These are phyloP conservation scores for Penicillium brevicompactum DNA, from an alignment of 2,329 filamentous ascomycete genomes.

Conservation along the genomic window DNA sequence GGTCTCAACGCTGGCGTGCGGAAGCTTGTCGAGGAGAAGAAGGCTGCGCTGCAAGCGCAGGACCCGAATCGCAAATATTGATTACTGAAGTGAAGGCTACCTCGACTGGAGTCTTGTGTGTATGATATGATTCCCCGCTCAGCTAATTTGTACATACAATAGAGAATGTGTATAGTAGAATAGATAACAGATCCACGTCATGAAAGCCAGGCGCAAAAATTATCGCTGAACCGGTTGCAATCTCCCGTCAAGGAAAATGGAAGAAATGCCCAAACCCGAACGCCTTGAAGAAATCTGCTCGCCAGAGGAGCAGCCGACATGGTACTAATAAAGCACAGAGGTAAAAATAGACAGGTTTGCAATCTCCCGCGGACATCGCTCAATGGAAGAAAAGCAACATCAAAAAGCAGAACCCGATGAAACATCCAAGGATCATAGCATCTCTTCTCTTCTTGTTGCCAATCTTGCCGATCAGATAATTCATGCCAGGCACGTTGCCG, in stretches of 20 bases:
- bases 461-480: conserved; percentile 87
- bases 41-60: conserved; percentile 25
- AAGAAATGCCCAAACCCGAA: conserved; percentile 18
- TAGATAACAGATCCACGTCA: conserved; percentile 16
- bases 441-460: conserved; percentile 93
- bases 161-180: conserved; percentile 31
- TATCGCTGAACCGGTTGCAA: conserved; percentile 16
- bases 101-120: conserved; percentile 6
- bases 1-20: conserved; percentile 45
- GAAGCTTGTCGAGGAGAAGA: conserved; percentile 46
- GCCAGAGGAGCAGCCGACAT: conserved; percentile 16
- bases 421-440: conserved; percentile 86
- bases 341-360: conserved; percentile 3
- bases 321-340: conserved; percentile 12
- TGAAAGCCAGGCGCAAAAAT: conserved; percentile 14
- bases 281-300: conserved; percentile 20
- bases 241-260: conserved; percentile 10
- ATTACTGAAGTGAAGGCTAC: conserved; percentile 8
- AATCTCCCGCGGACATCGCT: conserved; percentile 21
- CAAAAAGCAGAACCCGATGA: conserved; percentile 90
- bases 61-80: conserved; percentile 21
- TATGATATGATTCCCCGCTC: conserved; percentile 18
- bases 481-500: conserved; percentile 89
- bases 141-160: conserved; percentile 29
- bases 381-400: conserved; percentile 79